phyloP scores from a whole-genome alignment of 305 asterid genomes.

The Fraxinus dipetala region DNA sequence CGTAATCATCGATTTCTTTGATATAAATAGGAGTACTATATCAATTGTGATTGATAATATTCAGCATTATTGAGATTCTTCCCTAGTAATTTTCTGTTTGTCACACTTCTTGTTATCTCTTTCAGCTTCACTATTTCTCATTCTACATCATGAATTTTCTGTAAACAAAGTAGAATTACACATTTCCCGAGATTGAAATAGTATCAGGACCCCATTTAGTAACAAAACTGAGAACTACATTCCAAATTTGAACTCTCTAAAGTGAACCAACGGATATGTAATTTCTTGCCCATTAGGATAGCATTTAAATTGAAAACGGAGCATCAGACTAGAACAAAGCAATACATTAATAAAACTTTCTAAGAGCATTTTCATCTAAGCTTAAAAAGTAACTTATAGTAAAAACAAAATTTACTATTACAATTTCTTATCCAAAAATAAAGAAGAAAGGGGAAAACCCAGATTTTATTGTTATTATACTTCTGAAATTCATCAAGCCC shows the following conservation, averaged over 20 bases:
- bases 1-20: neutral
- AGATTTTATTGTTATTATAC: neutral
- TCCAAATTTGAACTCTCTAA: neutral
- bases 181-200: neutral
- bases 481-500: neutral
- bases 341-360: neutral
- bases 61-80: neutral
- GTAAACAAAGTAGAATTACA: neutral
- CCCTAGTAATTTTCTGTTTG: neutral
- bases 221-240: neutral
- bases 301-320: neutral
- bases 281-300: neutral
- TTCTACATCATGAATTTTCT: neutral
- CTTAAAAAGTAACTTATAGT: neutral
- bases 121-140: neutral
- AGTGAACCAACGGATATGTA: neutral
- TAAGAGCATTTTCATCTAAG: neutral
- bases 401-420: too few species aligned
- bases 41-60: neutral
- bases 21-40: neutral
- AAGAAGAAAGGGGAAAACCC: neutral
- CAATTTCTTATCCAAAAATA: neutral
- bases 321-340: neutral
- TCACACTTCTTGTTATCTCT: neutral
- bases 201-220: neutral